Conservation (phyloP, 164 flowering plant genomes). For the Macadamia integrifolia region DNA sequence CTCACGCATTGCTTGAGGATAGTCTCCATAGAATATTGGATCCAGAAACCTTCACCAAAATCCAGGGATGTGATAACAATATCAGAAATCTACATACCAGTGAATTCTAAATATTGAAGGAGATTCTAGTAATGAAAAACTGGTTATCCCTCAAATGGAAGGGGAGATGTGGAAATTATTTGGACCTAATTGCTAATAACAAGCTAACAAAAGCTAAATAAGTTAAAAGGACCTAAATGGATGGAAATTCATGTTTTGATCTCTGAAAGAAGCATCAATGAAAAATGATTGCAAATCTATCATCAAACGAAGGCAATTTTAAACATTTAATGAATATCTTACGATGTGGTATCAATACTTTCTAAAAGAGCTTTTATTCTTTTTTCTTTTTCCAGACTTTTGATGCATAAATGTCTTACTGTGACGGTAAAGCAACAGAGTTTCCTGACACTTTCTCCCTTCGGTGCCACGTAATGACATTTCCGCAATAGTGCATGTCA, state of each 20-base stretch:
- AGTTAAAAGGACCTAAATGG: neutral
- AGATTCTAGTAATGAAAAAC: neutral
- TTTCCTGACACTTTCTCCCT: too few species aligned
- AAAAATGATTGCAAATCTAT: too few species aligned
- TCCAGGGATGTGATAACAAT: neutral
- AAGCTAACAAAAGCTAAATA: neutral
- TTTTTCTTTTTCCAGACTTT: too few species aligned
- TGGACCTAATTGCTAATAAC: neutral
- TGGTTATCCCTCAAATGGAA: neutral
- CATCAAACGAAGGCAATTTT: too few species aligned
- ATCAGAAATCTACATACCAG: neutral
- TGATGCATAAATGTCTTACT: too few species aligned
- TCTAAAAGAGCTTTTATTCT: too few species aligned
- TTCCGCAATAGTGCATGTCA: too few species aligned
- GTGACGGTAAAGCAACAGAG: too few species aligned
- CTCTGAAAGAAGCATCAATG: too few species aligned
- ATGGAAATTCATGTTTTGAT: neutral
- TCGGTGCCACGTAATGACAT: too few species aligned
- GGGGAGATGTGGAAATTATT: neutral
- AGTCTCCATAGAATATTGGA: conserved; percentile 78
- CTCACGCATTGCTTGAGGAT: conserved; percentile 76
- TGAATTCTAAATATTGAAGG: neutral
- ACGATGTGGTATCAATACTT: too few species aligned
- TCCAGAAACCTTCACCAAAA: conserved; percentile 57
- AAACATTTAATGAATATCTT: too few species aligned